Conservation (phyloP, 257 asterid species). For the Solanum appendiculatum region DNA sequence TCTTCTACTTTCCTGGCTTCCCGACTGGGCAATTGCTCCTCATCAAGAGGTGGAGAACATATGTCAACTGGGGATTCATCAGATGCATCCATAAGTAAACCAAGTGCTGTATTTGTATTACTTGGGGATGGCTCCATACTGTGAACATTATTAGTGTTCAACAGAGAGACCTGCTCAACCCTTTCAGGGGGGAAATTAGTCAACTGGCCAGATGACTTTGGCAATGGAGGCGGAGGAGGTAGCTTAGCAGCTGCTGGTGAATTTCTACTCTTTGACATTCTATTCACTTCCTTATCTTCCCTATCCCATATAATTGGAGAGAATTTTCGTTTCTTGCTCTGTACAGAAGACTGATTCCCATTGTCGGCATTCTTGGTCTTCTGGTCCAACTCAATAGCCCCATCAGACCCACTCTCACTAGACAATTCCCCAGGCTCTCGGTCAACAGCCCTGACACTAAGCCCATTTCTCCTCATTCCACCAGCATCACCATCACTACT, state of each 20-base stretch:
- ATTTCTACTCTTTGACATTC: constrained; percentile 21
- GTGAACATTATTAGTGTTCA: constrained; percentile 9
- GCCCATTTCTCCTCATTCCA: constrained; percentile 20
- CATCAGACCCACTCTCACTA: constrained; percentile 77
- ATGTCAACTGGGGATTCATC: constrained; percentile 19
- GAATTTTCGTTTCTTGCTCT: constrained; percentile 55
- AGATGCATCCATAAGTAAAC: constrained; percentile 2
- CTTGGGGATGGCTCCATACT: constrained; percentile 21
- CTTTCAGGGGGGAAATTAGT: constrained; percentile 13
- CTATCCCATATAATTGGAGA: constrained; percentile 90
- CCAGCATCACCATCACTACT: constrained; percentile 30
- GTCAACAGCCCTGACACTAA: constrained; percentile 20
- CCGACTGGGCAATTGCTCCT: constrained; percentile 12
- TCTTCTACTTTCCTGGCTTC: constrained; percentile 22
- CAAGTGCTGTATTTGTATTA: constrained; percentile 11
- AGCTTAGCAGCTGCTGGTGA: constrained; percentile 10
- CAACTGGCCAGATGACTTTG: constrained; percentile 10
- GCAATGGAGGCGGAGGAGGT: constrained; percentile 25
- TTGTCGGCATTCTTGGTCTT: constrained; percentile 27
- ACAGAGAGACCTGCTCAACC: constrained; percentile 8
- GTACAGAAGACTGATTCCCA: constrained; percentile 24
- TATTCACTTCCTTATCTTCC: constrained; percentile 41
- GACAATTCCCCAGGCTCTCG: constrained; percentile 90
- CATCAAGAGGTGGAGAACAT: constrained; percentile 17
- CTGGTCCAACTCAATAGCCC: constrained; percentile 32